Evolutionary conservation across 2,329 filamentous ascomycete genomes (phyloP), one percentile per base, ranked within the genome.

Genomic region (Hawksworthiomyces lignivorus): DNA sequence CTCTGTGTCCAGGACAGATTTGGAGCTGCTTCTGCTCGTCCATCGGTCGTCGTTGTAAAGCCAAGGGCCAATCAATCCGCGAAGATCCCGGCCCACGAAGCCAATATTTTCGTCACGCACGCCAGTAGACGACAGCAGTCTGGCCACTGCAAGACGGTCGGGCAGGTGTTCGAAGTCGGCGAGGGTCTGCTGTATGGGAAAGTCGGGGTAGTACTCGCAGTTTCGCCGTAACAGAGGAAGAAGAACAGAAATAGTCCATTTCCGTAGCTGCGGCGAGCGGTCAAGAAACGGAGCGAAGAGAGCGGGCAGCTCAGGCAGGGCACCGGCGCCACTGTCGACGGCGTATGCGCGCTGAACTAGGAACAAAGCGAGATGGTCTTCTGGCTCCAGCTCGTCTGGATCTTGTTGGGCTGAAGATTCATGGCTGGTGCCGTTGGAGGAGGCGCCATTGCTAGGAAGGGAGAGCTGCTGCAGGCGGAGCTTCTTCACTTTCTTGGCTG

Each of bases 11-110:
- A 26, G 24, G 57, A 62, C 36, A 15, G 38, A 34, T 17, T 38
- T 46, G n/a, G 21, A 18, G 11, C 36, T 14, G 34, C 48, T 62
- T 5, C 45, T 51, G 8, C 50, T 46, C 46, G 71, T 73, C 66
- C 81, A 80, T 41, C 80, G 73, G 17, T 62, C 69, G 38, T 78
- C 69, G 34, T 77, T 78, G 53, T 83, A 79, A 36, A 88, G 65
- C 84, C 84, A 90, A 3, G 85, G 84, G 0, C 79, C 80, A 37
- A 89, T 63, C 28, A 89, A 56, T 0, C 80, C 76, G 48, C 75
- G 75, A 42, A 89, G 55, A 54, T 88, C 83, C 43, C 82, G 73
- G 1, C 75, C 78, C 36, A 81, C 56, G 8, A 28, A 56, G 1
- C 52, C 45, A 15, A 63, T 47, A 3, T 65, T 61, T 29, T 65